Evolutionary conservation across 1,284 basidiomycete species (phyloP), one percentile per base, ranked within the genome.

Genomic region (Ustilago tritici): DNA sequence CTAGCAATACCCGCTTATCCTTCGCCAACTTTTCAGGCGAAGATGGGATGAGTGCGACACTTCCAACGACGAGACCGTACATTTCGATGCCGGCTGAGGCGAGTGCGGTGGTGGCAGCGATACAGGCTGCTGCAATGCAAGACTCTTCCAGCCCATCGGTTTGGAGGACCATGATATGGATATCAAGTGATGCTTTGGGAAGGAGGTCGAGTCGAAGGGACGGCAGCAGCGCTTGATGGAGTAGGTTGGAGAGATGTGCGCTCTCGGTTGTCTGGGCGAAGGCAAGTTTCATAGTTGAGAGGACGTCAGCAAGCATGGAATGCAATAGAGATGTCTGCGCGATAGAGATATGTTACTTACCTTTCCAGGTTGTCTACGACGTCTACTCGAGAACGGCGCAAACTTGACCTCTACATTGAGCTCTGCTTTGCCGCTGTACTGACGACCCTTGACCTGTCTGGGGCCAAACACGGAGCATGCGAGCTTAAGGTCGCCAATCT

Each of bases 381-480:
- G 89, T 34, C 88, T 87, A 78, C 91, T 93, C 6, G 95, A 93
- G 86, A 97, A 99, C 0, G 97, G 96, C 1, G 96, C 91, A 84
- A 96, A 98, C 87, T 98, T 98, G 70, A 98, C 93, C 87, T 98
- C 95, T 3, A 99, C 93, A 73, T 95, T 98, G 65, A 99, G 87
- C 67, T 91, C 91, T 0, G 95, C 96, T 73, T 91, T 92, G 76
- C 96, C 93, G 71, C 90, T 93, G 86, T 95, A 98, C 7, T 58
- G 90, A 88, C 73, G 89, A 91, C 88, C 71, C 17, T 92, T 93
- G 32, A 92, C 76, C 82, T 95, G 95, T 64, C 95, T 91, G 10
- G 96, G 97, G 0, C 96, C 96, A 86, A 98, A 98, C 93, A 98
- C 93, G 50, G 95, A 95, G 85, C 95, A 97, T 3, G 95, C 94